phyloP scores from a whole-genome alignment of 805 yeast species.

The Candida verbasci region DNA sequence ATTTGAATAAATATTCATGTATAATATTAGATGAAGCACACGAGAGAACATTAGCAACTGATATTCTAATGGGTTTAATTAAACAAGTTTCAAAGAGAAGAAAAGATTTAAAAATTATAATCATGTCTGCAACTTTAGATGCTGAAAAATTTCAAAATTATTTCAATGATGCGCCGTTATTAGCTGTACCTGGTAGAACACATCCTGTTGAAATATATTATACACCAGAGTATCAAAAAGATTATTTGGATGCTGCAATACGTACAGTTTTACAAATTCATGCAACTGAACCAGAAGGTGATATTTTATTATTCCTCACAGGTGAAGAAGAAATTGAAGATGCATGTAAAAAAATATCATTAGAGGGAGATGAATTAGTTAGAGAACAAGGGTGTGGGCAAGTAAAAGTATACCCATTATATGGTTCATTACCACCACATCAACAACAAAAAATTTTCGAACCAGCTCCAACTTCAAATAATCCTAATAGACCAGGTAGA shows the following conservation, averaged over 20 bases:
- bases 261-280: constrained; percentile 95
- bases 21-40: constrained; percentile 96
- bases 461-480: constrained; percentile 74
- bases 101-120: constrained; percentile 83
- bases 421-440: constrained; percentile 94
- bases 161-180: constrained; percentile 85
- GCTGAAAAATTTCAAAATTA: constrained; percentile 92
- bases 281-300: constrained; percentile 94
- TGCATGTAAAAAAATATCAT: constrained; percentile 80
- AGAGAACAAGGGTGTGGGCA: constrained; percentile 93
- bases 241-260: constrained; percentile 90
- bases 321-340: constrained; percentile 99
- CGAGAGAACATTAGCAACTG: constrained; percentile 95
- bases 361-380: constrained; percentile 84
- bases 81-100: constrained; percentile 78
- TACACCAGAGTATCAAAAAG: constrained; percentile 95
- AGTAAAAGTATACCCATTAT: constrained; percentile 81
- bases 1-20: constrained; percentile 74
- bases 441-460: constrained; percentile 93
- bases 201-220: constrained; percentile 96
- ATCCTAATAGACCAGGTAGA: constrained; percentile 82
- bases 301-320: constrained; percentile 77
- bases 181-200: constrained; percentile 97
- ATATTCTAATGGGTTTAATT: constrained; percentile 90
- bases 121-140: constrained; percentile 97